Conservation (phyloP, 495 filamentous ascomycete genomes). For the Hypomontagnella submonticulosa region DNA sequence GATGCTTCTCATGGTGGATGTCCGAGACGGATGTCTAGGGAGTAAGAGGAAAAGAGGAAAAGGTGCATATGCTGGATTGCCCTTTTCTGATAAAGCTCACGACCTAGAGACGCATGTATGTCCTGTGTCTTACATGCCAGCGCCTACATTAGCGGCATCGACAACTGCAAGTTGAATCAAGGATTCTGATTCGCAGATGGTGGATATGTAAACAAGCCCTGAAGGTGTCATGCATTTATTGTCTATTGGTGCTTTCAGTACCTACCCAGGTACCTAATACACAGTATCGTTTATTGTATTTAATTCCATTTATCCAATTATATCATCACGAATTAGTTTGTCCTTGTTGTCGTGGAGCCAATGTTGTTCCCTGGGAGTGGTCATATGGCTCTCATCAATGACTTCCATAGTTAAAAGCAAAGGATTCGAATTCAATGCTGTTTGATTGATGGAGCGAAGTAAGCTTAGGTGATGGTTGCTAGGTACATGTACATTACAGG, state of each 20-base stretch:
- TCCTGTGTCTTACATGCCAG: slow-evolving; percentile 34
- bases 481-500: slow-evolving; percentile 14
- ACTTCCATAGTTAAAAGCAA: too few relatives aligned
- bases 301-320: too few relatives aligned
- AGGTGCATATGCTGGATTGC: slow-evolving; percentile 27
- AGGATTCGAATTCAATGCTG: too few relatives aligned
- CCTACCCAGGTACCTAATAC: too few relatives aligned
- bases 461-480: neutral
- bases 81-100: slow-evolving; percentile 35
- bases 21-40: slow-evolving; percentile 9
- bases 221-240: slow-evolving; percentile 15
- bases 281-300: too few relatives aligned
- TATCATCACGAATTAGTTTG: too few relatives aligned
- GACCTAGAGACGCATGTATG: slow-evolving; percentile 24
- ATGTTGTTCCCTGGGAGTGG: too few relatives aligned
- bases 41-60: slow-evolving; percentile 13
- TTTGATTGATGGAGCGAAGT: too few relatives aligned
- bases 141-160: slow-evolving; percentile 24
- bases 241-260: neutral
- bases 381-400: too few relatives aligned
- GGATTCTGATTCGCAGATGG: slow-evolving; percentile 28
- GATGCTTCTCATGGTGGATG: slow-evolving; percentile 44
- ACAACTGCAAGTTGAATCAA: slow-evolving; percentile 22
- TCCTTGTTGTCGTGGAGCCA: too few relatives aligned
- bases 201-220: slow-evolving; percentile 29